Evolutionary conservation across 1,284 basidiomycete species (phyloP).

Genomic region (Heterobasidion irregulare): DNA sequence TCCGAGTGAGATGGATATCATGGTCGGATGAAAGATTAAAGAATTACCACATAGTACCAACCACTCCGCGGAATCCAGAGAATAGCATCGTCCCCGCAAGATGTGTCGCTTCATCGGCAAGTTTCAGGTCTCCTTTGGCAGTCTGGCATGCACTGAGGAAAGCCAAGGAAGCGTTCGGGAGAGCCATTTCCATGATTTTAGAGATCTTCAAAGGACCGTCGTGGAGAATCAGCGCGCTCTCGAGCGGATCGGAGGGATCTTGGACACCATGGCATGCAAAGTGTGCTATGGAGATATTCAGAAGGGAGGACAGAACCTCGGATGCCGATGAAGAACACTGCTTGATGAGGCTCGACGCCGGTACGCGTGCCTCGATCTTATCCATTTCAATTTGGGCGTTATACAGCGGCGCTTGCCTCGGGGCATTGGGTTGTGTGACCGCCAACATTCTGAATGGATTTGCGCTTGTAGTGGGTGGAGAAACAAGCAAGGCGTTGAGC

Average conservation of each 20-base stretch:
- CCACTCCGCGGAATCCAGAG: not conserved
- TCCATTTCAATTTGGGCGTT: not conserved
- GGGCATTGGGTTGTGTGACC: conserved; percentile 1
- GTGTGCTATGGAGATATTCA: not conserved
- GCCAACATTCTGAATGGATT: not conserved
- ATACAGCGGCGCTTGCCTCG: not conserved
- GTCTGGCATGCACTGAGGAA: not conserved
- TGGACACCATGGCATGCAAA: not conserved
- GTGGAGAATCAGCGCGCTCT: not conserved
- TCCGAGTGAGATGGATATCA: no score
- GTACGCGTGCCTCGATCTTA: not conserved
- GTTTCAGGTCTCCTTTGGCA: not conserved
- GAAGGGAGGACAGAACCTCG: not conserved
- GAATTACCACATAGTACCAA: not conserved
- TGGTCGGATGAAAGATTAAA: no score
- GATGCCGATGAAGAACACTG: not conserved
- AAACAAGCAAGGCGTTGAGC: conserved; percentile 1
- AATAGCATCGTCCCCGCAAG: not conserved
- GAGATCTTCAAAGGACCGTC: not conserved
- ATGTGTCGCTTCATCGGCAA: not conserved
- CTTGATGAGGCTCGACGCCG: conserved; percentile 2
- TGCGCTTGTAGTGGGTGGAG: not conserved
- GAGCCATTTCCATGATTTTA: not conserved
- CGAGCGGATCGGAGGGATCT: not conserved
- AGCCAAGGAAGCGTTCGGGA: not conserved